These are phyloP conservation scores for Melampsora abietis-canadensis DNA, from an alignment of 1,284 basidiomycete species.

Conservation along the genomic window DNA sequence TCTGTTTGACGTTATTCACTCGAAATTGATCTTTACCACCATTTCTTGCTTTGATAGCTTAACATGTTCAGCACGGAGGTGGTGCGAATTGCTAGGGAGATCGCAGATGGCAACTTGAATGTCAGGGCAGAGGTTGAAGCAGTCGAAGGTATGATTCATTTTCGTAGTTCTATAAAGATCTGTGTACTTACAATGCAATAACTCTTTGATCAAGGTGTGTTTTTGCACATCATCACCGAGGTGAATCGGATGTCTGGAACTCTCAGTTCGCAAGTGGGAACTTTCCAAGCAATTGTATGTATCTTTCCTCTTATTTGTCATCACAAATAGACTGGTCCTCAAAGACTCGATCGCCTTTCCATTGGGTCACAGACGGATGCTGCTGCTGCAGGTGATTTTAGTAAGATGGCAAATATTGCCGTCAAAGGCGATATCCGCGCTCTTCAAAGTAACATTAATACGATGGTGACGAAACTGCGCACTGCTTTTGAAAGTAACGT, in stretches of 20 bases:
- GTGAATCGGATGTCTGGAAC: slow-evolving; percentile 43
- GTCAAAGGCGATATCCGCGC: slow-evolving; percentile 39
- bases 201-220: slow-evolving; percentile 17
- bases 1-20: neutral
- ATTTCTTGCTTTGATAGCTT: slow-evolving; percentile 9
- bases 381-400: slow-evolving; percentile 40
- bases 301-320: neutral
- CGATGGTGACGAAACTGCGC: slow-evolving; percentile 43
- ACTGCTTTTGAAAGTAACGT: slow-evolving; percentile 41
- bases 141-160: slow-evolving; percentile 29
- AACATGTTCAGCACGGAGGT: slow-evolving; percentile 44
- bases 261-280: slow-evolving; percentile 42
- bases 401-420: slow-evolving; percentile 39
- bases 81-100: slow-evolving; percentile 40
- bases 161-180: neutral
- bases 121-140: slow-evolving; percentile 43
- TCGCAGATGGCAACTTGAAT: slow-evolving; percentile 42
- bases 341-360: neutral
- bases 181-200: neutral
- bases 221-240: slow-evolving; percentile 43
- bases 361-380: slow-evolving; percentile 35
- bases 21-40: no score
- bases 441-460: slow-evolving; percentile 42
- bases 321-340: neutral
- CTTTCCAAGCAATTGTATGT: slow-evolving; percentile 42